Evolutionary conservation across 495 filamentous ascomycete genomes (phyloP), one percentile per base, ranked within the genome.

Genomic region (Haplographium delicatum): DNA sequence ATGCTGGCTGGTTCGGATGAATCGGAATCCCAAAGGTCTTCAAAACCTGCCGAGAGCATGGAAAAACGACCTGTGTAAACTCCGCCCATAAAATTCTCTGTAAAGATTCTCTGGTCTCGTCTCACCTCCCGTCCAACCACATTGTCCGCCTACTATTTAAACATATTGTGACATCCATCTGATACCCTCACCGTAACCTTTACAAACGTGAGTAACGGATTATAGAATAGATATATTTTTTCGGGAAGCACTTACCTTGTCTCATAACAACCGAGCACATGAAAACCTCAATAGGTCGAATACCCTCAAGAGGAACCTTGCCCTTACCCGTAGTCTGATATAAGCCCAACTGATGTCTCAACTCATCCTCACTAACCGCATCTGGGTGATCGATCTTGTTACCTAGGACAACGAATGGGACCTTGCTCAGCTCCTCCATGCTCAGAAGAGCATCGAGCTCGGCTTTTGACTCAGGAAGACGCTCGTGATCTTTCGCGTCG

Each of bases 371-470:
- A 56, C 82, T 87, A 41, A 96, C 84, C 51, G 91, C 91, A 56
- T 95, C 85, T 30, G 91, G 89, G 72, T 97, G 91, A 67, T 98
- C 91, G 68, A 96, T 98, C 81, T 97, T 98, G 78, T 98, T 97
- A 50, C 91, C 93, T 50, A 98, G 82, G 37, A 98, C 76, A 40
- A 96, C 79, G 69, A 96, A 96, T 48, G 93, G 93, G 19, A 96
- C 91, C 78, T 94, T 96, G 55, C 78, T 68, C 20, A 95, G 76
- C 59, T 95, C 89, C 72, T 95, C 91, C 89, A 95, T 95, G 43
- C 85, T 81, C 55, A 96, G 76, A 30, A 95, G 85, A 47, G 89
- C 91, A 66, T 97, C 91, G 41, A 97, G 85, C 72, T 96, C 94
- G 59, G 84, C 90, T 76, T 97, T 97, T 62, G 89, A 85, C 72